Percentiles rank a stretch among this genome's conserved stretches.
These are phyloP conservation scores for Trichosporon ovoides DNA, from an alignment of 1,284 basidiomycete genomes.

Conservation along the genomic window DNA sequence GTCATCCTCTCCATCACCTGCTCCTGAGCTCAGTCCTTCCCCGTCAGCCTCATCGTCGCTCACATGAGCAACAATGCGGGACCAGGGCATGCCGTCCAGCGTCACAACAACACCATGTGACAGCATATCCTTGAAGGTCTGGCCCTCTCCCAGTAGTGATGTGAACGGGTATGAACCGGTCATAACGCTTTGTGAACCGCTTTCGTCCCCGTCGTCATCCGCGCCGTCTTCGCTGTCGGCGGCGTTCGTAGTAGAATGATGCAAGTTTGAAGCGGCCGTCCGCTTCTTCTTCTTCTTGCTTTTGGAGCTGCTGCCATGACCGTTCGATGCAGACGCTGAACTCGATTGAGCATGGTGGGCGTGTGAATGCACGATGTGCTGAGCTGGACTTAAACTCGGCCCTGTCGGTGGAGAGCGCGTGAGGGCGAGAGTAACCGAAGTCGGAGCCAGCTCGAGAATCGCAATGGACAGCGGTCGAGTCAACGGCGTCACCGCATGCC, in stretches of 20 bases:
- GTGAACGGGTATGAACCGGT: conserved; percentile 15
- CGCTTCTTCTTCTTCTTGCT: conserved; percentile 22
- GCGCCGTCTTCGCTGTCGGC: conserved; percentile 31
- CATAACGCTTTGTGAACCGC: conserved; percentile 4
- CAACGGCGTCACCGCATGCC: conserved; percentile 45
- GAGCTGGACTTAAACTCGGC: conserved; percentile 12
- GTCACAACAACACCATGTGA: conserved; percentile 47
- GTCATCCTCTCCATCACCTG: conserved; percentile 13
- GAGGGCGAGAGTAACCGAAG: conserved; percentile 46
- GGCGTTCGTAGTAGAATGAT: not conserved
- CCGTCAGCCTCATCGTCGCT: conserved; percentile 32
- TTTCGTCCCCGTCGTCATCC: conserved; percentile 27
- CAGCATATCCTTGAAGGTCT: conserved; percentile 47
- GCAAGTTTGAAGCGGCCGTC: not conserved
- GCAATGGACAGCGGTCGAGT: conserved; percentile 46
- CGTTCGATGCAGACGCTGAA: not conserved
- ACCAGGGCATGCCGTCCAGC: conserved; percentile 47
- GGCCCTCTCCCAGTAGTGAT: conserved; percentile 14
- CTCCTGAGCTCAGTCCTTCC: not conserved
- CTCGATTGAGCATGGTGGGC: not conserved
- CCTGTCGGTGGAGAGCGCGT: conserved; percentile 32
- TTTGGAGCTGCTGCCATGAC: not conserved
- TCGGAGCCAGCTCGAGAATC: conserved; percentile 47
- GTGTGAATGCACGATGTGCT: conserved; percentile 21
- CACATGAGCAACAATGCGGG: conserved; percentile 47